Conservation (phyloP, 1,284 basidiomycete species). For the Papiliotrema nemorosa region DNA sequence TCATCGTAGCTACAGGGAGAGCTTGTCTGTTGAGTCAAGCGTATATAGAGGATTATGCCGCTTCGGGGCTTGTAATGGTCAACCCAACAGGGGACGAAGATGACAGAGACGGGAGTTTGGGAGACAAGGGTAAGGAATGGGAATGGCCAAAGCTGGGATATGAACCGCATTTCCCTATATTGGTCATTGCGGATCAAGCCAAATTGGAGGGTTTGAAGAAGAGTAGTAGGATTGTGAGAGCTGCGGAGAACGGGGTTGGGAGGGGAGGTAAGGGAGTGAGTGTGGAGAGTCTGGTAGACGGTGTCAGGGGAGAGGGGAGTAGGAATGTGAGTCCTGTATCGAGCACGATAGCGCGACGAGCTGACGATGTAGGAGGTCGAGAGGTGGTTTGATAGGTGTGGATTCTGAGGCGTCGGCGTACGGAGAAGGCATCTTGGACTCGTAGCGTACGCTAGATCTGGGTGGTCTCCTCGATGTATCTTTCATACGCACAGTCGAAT, state of each 20-base stretch:
- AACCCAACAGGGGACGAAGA: conserved; percentile 53
- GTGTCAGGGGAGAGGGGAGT: conserved; percentile 29
- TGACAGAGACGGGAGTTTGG: background rate
- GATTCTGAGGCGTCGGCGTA: conserved; percentile 24
- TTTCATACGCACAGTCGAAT: too few species aligned
- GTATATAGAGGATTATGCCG: conserved; percentile 64
- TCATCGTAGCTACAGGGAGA: conserved; percentile 57
- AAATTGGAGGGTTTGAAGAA: conserved; percentile 1
- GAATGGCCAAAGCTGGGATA: conserved; percentile 57
- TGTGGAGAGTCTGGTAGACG: conserved; percentile 27
- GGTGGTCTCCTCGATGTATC: too few species aligned
- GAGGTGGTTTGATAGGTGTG: conserved; percentile 48
- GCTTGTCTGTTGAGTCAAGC: conserved; percentile 60
- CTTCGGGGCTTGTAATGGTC: conserved; percentile 59
- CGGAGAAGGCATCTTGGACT: background rate
- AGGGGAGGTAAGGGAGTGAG: conserved; percentile 43
- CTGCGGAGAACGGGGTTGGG: conserved; percentile 24
- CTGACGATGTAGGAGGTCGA: conserved; percentile 37
- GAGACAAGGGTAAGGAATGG: conserved; percentile 31
- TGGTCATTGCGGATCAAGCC: conserved; percentile 49
- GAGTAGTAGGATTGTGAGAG: conserved; percentile 18
- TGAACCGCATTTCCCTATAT: conserved; percentile 63
- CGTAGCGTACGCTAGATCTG: too few species aligned
- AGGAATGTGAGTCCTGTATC: conserved; percentile 26
- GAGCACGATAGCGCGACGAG: background rate